Evolutionary conservation across 2,329 filamentous ascomycete genomes (phyloP).

Genomic region (Penicillium sp.): DNA sequence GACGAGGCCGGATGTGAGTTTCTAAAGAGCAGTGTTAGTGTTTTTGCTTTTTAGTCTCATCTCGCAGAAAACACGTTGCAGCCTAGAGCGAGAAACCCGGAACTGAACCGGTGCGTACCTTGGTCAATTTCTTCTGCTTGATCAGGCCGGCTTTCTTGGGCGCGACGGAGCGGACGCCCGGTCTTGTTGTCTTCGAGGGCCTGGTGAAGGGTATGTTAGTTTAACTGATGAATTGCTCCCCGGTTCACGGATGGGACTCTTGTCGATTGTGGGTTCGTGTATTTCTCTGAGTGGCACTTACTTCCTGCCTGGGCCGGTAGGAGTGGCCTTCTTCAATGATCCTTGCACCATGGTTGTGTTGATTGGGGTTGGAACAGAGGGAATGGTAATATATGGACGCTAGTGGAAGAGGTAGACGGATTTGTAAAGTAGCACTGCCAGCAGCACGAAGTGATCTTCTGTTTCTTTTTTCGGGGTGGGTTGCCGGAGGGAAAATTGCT

Average conservation of each 20-base stretch:
- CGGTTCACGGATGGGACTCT: neutral
- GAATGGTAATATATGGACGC: neutral
- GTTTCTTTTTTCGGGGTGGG: slow-evolving; percentile 3
- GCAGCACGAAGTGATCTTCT: slow-evolving; percentile 13
- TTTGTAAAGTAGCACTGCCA: slow-evolving; percentile 11
- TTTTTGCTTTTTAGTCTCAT: neutral
- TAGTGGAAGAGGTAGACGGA: neutral
- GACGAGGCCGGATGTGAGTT: slow-evolving; percentile 54
- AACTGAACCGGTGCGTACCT: slow-evolving; percentile 35
- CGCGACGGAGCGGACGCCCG: slow-evolving; percentile 55
- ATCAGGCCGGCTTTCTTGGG: slow-evolving; percentile 57
- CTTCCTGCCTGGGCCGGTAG: slow-evolving; percentile 34
- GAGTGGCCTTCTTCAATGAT: slow-evolving; percentile 38
- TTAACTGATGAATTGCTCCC: neutral
- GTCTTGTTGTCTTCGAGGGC: slow-evolving; percentile 43
- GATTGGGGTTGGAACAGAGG: neutral
- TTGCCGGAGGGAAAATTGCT: slow-evolving; percentile 10
- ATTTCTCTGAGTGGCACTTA: neutral
- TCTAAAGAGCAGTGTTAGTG: slow-evolving; percentile 29
- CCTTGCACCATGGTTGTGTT: slow-evolving; percentile 41
- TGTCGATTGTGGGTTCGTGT: neutral
- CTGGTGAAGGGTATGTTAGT: slow-evolving; percentile 8
- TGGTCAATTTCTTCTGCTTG: slow-evolving; percentile 54
- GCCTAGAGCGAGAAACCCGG: neutral
- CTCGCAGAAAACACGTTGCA: neutral